A percentile compares a stretch with the other conserved stretches of the same genome.
Conservation (phyloP, 2,329 filamentous ascomycete species). For the Microcyclospora tardicrescens region DNA sequence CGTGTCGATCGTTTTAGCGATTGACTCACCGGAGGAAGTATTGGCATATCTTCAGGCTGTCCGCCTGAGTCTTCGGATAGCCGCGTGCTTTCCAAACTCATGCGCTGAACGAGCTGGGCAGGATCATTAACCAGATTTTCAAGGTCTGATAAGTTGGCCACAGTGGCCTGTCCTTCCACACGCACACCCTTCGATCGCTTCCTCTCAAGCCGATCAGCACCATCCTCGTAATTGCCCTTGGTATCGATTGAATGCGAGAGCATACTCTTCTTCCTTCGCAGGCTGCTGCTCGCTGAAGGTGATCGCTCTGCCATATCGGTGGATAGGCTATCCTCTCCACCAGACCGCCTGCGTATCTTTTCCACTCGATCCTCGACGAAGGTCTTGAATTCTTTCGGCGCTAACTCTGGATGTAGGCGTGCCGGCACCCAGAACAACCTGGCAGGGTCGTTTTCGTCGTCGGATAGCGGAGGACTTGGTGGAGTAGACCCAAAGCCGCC, state of each 20-base stretch:
- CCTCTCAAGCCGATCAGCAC: constrained; percentile 64
- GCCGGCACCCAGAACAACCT: constrained; percentile 93
- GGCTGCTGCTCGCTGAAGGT: constrained; percentile 43
- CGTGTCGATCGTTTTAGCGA: constrained; percentile 79
- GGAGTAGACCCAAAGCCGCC: constrained; percentile 44
- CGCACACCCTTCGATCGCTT: constrained; percentile 48
- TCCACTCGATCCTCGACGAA: constrained; percentile 91
- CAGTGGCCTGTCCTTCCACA: constrained; percentile 42
- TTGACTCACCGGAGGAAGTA: constrained; percentile 63
- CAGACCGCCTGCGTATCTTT: constrained; percentile 72
- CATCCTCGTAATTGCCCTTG: constrained; percentile 64
- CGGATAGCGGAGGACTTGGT: constrained; percentile 51
- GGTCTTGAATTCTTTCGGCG: constrained; percentile 90
- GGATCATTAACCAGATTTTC: constrained; percentile 77
- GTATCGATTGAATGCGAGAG: constrained; percentile 82
- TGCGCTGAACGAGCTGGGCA: constrained; percentile 53
- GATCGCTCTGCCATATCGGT: constrained; percentile 44
- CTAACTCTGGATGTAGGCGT: constrained; percentile 82
- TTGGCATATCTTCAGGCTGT: constrained; percentile 63
- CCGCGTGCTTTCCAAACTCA: constrained; percentile 42
- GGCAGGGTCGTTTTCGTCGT: constrained; percentile 76
- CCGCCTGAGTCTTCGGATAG: constrained; percentile 21
- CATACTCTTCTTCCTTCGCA: constrained; percentile 89
- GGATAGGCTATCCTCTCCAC: constrained; percentile 50
- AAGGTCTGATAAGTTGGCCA: constrained; percentile 49